A percentile compares a stretch with the other conserved stretches of the same genome.
Evolutionary conservation across 352 stramenopile genomes (phyloP).

Genomic region (Globisporangium paroecandrum): DNA sequence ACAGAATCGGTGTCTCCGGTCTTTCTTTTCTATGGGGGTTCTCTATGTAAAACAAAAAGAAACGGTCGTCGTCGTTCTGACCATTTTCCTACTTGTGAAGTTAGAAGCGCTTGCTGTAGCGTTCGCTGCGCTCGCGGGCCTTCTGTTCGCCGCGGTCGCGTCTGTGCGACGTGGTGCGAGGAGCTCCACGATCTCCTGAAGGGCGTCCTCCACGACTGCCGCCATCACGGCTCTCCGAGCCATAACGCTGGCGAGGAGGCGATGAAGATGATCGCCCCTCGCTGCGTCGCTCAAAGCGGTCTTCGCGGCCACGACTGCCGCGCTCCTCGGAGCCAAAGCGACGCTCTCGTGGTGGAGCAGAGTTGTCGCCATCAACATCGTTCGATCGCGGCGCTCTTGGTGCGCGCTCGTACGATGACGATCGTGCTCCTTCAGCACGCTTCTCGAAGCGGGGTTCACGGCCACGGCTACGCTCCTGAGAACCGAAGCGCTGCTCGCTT

Average conservation of each 20-base stretch:
- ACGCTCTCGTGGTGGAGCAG: not conserved
- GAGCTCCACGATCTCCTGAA: not conserved
- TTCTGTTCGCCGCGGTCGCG: conserved; percentile 17
- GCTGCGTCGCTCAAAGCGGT: conserved; percentile 2
- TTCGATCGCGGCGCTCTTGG: conserved; percentile 3
- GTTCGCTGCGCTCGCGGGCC: conserved; percentile 14
- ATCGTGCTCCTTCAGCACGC: not conserved
- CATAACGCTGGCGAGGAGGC: conserved; percentile 2
- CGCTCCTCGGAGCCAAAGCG: conserved; percentile 9
- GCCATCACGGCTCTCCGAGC: not conserved
- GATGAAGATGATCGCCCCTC: conserved; percentile 6
- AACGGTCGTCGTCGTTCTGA: not conserved
- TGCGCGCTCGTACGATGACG: conserved; percentile 1
- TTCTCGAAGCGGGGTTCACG: conserved; percentile 6
- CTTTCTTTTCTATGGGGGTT: not conserved
- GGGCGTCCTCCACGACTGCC: not conserved
- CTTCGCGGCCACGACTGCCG: not conserved
- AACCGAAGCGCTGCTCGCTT: not conserved
- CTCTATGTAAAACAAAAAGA: not conserved
- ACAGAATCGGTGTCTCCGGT: no score
- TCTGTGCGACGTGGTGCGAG: conserved; percentile 14
- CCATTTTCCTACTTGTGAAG: not conserved
- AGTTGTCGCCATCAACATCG: not conserved
- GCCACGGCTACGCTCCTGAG: not conserved
- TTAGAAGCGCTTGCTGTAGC: conserved; percentile 18